Base-by-base conservation (phyloP, 768 basidiomycete species). In the Calocybe gangraenosa region DNA sequence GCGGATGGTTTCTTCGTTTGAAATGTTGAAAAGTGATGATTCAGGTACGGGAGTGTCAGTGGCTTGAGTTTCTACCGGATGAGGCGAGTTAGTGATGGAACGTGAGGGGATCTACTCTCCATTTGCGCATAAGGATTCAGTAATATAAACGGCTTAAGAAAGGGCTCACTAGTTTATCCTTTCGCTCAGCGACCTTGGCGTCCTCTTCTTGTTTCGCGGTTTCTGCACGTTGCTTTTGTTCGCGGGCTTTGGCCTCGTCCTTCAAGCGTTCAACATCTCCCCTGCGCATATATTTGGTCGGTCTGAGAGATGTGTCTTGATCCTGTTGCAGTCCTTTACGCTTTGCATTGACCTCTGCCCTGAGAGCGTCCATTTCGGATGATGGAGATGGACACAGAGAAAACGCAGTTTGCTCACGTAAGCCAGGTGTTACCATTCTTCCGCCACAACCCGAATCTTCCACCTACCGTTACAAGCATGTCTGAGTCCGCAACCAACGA, bases 1-100 rank as follows among this genome's bases (percentile, higher is more conserved):
- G 7, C 91, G 84, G 45, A 93, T 74, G 10, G 88, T 90, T 58
- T 99, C 96, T 49, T 93, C 87, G 46, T 93, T 91, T 2, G 94
- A 90, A 44, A 98, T 86, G 59, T 93, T 93, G 70, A 94, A 97
- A 0, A 65, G 61, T 7, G 73, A 67, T 48, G 71, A 65, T 52
- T 82, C 80, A 0, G 73, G 74, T 34, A 66, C 62, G 23, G 66
- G 79, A 47, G 69, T 66, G 39, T 66, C 43, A 61, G 54, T 31
- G 40, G 61, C 55, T 14, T 20, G 8, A 15, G 1, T 30, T 20
- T 57, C 52, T 18, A 40, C 48, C 31, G 71, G 64, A 47, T 62
- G 57, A 34, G 70, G 67, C 11, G 73, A 68, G n/a, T 70, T 66
- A n/a, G 72, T 67, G 39, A 58, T 52, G 13, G 70, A 68, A 18